phyloP scores from a whole-genome alignment of 345 rosid species.

The Populus deltoides region DNA sequence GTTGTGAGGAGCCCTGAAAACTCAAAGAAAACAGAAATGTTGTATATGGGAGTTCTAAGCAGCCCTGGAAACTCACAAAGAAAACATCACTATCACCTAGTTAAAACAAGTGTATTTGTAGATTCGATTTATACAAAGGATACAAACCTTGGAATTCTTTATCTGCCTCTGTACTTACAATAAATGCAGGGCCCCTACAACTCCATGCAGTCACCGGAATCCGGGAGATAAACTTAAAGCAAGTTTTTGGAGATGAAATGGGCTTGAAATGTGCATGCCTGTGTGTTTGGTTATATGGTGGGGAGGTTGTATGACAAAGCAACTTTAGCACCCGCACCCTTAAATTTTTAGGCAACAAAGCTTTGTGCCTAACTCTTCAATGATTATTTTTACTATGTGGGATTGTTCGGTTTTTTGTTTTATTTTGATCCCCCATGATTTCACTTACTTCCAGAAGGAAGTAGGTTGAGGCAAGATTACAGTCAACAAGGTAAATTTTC shows the following conservation, averaged over 20 bases:
- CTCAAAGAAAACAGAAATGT: not conserved
- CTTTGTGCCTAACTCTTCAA: slow-evolving; percentile 45
- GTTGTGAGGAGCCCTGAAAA: slow-evolving; percentile 25
- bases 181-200: slow-evolving; percentile 21
- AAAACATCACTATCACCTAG: not conserved
- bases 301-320: slow-evolving; percentile 41
- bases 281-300: not conserved
- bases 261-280: not conserved
- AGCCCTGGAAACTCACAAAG: slow-evolving; percentile 19
- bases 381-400: not conserved
- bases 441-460: slow-evolving; percentile 19
- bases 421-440: not conserved
- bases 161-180: not conserved
- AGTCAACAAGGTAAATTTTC: slow-evolving; percentile 22
- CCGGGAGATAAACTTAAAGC: not conserved
- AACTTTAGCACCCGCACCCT: slow-evolving; percentile 11
- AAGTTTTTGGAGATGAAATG: not conserved
- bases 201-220: slow-evolving; percentile 23
- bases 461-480: slow-evolving; percentile 5
- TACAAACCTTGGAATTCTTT: not conserved
- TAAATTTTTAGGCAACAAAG: slow-evolving; percentile 24
- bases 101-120: not conserved
- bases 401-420: not conserved
- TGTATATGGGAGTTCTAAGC: slow-evolving; percentile 13
- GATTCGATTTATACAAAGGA: not conserved